These are phyloP conservation scores for Periconia sp. DNA, from an alignment of 2,329 filamentous ascomycete genomes.

Conservation along the genomic window DNA sequence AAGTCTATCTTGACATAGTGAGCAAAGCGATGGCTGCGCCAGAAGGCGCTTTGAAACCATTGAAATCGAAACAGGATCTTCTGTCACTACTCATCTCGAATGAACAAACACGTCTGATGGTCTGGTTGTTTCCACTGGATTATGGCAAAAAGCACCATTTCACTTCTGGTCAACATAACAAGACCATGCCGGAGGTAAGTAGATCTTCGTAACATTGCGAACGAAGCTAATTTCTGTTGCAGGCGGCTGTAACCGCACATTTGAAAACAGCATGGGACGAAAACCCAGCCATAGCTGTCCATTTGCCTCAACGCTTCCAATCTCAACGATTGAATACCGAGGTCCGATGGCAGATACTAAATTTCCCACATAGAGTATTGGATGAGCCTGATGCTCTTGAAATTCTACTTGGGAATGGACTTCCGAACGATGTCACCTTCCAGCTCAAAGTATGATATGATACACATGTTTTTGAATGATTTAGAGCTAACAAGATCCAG, in stretches of 20 bases:
- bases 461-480: neutral
- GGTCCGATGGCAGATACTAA: constrained; percentile 76
- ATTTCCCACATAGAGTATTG: constrained; percentile 80
- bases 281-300: constrained; percentile 81
- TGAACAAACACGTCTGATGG: constrained; percentile 78
- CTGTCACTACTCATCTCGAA: constrained; percentile 78
- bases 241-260: constrained; percentile 63
- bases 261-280: constrained; percentile 85
- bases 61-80: constrained; percentile 81
- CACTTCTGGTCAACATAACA: constrained; percentile 47
- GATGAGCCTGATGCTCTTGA: constrained; percentile 80
- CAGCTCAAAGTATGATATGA: constrained; percentile 71
- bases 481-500: constrained; percentile 44
- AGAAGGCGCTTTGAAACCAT: constrained; percentile 60
- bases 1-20: constrained; percentile 65
- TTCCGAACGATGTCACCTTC: constrained; percentile 77
- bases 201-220: neutral
- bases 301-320: constrained; percentile 78
- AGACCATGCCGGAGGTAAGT: constrained; percentile 44
- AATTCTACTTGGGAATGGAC: constrained; percentile 72
- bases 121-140: constrained; percentile 85
- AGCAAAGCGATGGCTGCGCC: constrained; percentile 57
- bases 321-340: constrained; percentile 72
- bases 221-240: constrained; percentile 14
- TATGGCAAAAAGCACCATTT: constrained; percentile 60